Evolutionary conservation across 805 yeast genomes (phyloP).

Genomic region (Saccharomycopsis microspora): DNA sequence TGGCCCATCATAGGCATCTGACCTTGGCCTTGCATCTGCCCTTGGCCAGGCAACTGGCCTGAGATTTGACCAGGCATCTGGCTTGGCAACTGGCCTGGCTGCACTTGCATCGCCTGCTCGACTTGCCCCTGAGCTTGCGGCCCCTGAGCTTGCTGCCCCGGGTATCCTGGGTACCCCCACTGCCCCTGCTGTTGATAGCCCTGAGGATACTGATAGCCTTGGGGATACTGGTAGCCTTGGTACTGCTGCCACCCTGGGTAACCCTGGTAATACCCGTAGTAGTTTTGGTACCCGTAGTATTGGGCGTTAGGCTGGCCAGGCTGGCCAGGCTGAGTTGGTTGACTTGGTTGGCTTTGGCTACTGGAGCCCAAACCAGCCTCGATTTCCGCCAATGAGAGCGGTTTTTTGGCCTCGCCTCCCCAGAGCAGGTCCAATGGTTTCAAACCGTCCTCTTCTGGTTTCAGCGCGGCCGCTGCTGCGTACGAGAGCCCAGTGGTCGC

Average conservation of each 20-base stretch:
- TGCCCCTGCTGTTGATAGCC: constrained; percentile 10
- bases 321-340: too few relatives aligned
- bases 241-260: constrained; percentile 17
- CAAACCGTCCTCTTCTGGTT: constrained; percentile 34
- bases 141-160: too few relatives aligned
- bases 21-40: too few relatives aligned
- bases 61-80: too few relatives aligned
- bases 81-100: too few relatives aligned
- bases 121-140: too few relatives aligned
- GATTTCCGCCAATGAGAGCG: constrained; percentile 70
- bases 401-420: constrained; percentile 31
- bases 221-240: constrained; percentile 20
- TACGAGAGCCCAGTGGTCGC: constrained; percentile 26
- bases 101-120: too few relatives aligned
- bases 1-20: too few relatives aligned
- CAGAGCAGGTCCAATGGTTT: constrained; percentile 68
- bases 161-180: too few relatives aligned
- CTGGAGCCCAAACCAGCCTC: constrained; percentile 59
- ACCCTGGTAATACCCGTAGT: constrained; percentile 8
- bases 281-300: constrained; percentile 17
- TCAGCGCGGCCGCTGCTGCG: constrained; percentile 36
- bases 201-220: constrained; percentile 19
- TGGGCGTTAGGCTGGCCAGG: too few relatives aligned
- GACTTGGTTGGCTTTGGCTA: too few relatives aligned
- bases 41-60: too few relatives aligned